Conservation (phyloP, 306 rosid species). For the Vigna radiata region DNA sequence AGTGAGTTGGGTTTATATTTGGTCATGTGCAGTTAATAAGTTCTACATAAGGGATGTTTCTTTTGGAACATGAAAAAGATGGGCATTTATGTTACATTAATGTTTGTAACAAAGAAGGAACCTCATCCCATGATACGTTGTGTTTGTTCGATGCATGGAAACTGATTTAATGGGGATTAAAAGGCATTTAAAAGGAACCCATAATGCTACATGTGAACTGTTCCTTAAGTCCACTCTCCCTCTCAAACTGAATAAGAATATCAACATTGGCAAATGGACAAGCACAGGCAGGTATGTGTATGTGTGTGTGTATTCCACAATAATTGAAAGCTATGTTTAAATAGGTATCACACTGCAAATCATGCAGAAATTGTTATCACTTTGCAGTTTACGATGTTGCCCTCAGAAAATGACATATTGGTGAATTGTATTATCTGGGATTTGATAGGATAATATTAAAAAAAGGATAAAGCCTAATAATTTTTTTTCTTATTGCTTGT, state of each 20-base stretch:
- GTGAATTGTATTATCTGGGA: conserved; percentile 38
- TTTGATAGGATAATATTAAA: conserved; percentile 21
- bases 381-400: conserved; percentile 26
- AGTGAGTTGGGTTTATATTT: not conserved
- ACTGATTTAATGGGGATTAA: conserved; percentile 55
- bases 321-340: conserved; percentile 39
- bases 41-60: conserved; percentile 38
- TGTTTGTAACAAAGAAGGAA: conserved; percentile 53
- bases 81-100: conserved; percentile 55
- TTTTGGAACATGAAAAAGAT: conserved; percentile 50
- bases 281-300: no score
- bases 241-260: conserved; percentile 52
- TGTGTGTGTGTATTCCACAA: conserved; percentile 40
- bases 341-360: conserved; percentile 40
- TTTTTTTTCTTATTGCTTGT: conserved; percentile 36
- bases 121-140: conserved; percentile 50
- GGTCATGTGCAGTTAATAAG: conserved; percentile 38
- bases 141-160: conserved; percentile 46
- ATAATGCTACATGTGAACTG: conserved; percentile 55
- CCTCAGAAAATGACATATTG: conserved; percentile 60
- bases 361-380: conserved; percentile 40
- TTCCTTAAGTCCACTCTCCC: conserved; percentile 44
- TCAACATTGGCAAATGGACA: conserved; percentile 43
- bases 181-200: conserved; percentile 55
- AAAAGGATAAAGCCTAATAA: conserved; percentile 23